Base-by-base conservation (phyloP, 2,329 filamentous ascomycete genomes). In the Calonectria pauciramosa region DNA sequence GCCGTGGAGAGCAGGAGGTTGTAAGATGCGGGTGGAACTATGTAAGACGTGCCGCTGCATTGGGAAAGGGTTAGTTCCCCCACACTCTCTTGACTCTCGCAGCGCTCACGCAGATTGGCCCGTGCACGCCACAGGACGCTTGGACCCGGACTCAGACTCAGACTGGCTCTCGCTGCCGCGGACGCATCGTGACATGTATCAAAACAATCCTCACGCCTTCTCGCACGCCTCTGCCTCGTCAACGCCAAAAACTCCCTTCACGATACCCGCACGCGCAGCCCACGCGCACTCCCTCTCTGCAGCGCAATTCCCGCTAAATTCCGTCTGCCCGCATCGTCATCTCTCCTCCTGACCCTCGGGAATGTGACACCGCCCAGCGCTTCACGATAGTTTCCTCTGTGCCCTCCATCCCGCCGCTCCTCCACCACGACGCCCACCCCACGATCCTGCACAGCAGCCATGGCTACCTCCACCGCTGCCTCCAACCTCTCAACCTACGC, bases 401-500 rank as follows among this genome's bases (percentile, higher is more conserved):
- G 66, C 38, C 41, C n/a, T 34, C 8, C 30, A 41, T 54, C 52
- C 51, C 72, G 56, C 72, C 72, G 69, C 66, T 71, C 79, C 70
- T 54, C 44, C 54, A 49, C 66, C 36, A 47, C 70, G 38, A 71
- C 52, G 56, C 73, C 65, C 47, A 51, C 63, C 67, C 66, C 70
- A 72, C 71, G 56, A 69, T 63, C 72, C n/a, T 65, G 28, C 47
- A 54, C n/a, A 32, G 32, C 71, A 68, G 49, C 71, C 74, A 77
- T 77, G 74, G 71, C 78, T 14, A 72, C 79, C 66, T 76, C 75
- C 70, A 76, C 81, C 65, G 75, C 81, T 30, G 69, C 81, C 20
- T 76, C 79, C 67, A 79, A 81, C 63, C 75, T 83, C 64, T 77
- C 83, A 36, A 85, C 86, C 41, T 92, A 92, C 84, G 84, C 84